Evolutionary conservation across 345 rosid species (phyloP).

Genomic region (Cardamine chenopodiifolia): DNA sequence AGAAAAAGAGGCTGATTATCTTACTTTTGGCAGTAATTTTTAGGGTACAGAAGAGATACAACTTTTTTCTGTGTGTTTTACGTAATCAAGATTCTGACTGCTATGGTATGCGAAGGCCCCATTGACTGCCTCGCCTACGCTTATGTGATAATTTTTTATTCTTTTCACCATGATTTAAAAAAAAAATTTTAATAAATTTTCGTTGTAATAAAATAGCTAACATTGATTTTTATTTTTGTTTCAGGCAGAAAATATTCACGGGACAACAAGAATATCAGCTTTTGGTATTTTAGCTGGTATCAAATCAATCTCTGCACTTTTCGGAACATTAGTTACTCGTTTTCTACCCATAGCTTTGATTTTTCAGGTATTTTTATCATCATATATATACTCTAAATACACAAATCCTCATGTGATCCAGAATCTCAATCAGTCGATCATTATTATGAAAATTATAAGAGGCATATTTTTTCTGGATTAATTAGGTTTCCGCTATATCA

Average conservation of each 20-base stretch:
- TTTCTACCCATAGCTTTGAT: conserved; percentile 57
- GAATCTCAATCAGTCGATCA: background rate
- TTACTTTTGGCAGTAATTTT: conserved; percentile 57
- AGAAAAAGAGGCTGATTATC: background rate
- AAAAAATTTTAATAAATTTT: background rate
- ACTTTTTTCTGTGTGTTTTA: conserved; percentile 68
- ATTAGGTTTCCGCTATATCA: conserved; percentile 62
- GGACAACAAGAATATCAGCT: conserved; percentile 57
- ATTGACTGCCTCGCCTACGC: conserved; percentile 78
- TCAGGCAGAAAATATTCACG: conserved; percentile 70
- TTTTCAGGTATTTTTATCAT: conserved; percentile 58
- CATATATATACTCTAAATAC: too few species aligned
- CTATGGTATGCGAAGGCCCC: conserved; percentile 66
- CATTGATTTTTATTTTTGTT: background rate
- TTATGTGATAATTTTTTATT: conserved; percentile 61
- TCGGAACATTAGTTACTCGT: conserved; percentile 71
- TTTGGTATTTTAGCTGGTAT: conserved; percentile 74
- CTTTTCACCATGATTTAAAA: background rate
- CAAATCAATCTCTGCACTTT: conserved; percentile 52
- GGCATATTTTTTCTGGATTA: background rate
- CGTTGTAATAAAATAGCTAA: background rate
- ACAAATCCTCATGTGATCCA: conserved; percentile 5
- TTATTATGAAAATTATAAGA: background rate
- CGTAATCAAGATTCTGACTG: conserved; percentile 58
- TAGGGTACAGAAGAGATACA: conserved; percentile 74